Conservation (phyloP, 1,139 yeast genomes). For the Candida smagusa region DNA sequence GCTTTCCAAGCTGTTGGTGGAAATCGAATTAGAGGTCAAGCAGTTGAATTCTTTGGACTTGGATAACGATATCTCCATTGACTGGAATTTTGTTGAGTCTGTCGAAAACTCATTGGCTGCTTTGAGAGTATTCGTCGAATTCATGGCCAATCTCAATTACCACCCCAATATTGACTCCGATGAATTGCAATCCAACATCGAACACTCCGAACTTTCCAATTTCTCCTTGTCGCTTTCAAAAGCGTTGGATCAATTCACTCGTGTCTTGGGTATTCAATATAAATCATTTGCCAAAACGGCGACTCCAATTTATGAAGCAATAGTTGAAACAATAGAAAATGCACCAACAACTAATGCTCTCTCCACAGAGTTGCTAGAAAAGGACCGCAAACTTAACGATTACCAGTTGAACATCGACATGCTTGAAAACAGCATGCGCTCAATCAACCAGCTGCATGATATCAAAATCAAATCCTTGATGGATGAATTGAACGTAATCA, state of each 20-base stretch:
- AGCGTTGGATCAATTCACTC: too few relatives aligned
- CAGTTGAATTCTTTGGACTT: conserved; percentile 2
- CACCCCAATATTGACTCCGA: too few relatives aligned
- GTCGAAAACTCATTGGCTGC: not conserved
- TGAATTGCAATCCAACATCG: too few relatives aligned
- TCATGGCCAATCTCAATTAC: not conserved
- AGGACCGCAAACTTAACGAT: conserved; percentile 34
- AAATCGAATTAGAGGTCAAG: conserved; percentile 6
- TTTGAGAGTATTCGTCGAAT: conserved; percentile 1
- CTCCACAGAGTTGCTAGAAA: conserved; percentile 14
- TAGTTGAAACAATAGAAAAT: not conserved
- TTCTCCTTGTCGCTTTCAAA: too few relatives aligned
- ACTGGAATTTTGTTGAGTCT: not conserved
- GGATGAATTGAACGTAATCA: conserved; percentile 19
- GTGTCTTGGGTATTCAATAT: not conserved
- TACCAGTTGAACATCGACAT: conserved; percentile 40
- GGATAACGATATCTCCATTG: conserved; percentile 1
- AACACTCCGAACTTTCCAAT: too few relatives aligned
- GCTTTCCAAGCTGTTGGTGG: conserved; percentile 4
- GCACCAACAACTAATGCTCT: not conserved
- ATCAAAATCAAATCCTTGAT: conserved; percentile 22
- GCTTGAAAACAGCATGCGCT: conserved; percentile 39
- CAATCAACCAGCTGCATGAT: conserved; percentile 29
- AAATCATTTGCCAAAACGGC: not conserved
- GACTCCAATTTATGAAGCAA: not conserved